phyloP scores from a whole-genome alignment of 495 filamentous ascomycete genomes.

The Acidomyces sp. region DNA sequence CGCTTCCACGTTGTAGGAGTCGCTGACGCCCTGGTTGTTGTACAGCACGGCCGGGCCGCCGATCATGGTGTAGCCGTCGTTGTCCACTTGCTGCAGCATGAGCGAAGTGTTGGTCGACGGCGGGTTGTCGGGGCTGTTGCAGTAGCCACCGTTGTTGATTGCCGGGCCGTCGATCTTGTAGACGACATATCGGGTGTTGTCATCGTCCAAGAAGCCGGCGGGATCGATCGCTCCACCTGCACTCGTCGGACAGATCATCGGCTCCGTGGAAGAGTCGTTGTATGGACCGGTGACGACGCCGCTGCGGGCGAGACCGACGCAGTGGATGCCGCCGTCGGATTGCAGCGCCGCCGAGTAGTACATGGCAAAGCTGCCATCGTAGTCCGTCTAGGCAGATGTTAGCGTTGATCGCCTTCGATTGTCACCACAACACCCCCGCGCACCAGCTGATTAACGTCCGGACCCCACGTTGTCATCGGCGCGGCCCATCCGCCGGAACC shows the following conservation, averaged over 20 bases:
- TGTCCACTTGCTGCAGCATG: too few relatives aligned
- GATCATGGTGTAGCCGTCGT: conserved; percentile 4
- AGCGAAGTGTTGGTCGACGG: too few relatives aligned
- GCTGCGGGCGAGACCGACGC: conserved; percentile 41
- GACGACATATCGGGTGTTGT: conserved; percentile 42
- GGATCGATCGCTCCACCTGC: conserved; percentile 49
- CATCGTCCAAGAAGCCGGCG: conserved; percentile 38
- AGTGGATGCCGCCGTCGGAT: conserved; percentile 33
- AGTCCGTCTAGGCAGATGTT: conserved; percentile 3
- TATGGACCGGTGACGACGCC: conserved; percentile 39
- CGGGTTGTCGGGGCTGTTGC: conserved; percentile 40
- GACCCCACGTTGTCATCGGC: conserved; percentile 19
- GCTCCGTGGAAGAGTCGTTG: conserved; percentile 28
- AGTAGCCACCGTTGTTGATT: conserved; percentile 43
- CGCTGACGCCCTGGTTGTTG: conserved; percentile 7
- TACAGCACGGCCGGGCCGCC: conserved; percentile 9
- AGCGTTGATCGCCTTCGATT: neutral
- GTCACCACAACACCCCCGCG: neutral
- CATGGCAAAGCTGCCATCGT: conserved; percentile 39
- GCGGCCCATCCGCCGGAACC: conserved; percentile 13
- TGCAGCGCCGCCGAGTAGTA: conserved; percentile 43
- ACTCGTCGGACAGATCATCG: conserved; percentile 38
- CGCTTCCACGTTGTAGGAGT: conserved; percentile 15
- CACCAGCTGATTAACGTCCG: conserved; percentile 15
- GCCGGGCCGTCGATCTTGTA: conserved; percentile 54